Conservation (phyloP, 1,284 basidiomycete genomes). For the Ustilago vetiveriae region DNA sequence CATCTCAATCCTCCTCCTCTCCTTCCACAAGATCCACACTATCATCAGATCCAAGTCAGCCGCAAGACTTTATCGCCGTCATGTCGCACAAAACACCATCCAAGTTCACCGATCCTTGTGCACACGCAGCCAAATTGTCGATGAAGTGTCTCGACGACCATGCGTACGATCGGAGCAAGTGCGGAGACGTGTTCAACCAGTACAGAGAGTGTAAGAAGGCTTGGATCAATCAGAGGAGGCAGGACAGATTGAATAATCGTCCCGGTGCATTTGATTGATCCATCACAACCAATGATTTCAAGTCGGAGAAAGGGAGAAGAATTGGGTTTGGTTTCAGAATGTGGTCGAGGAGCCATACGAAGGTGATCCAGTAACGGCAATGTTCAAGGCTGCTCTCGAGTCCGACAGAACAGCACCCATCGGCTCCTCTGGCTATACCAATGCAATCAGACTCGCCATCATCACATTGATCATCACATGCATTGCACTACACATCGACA, state of each 20-base stretch:
- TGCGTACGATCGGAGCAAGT: slow-evolving; percentile 58
- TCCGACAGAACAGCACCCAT: too few species aligned
- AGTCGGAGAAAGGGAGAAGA: too few species aligned
- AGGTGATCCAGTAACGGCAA: too few species aligned
- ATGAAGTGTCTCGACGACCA: slow-evolving; percentile 65
- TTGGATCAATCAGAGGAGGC: slow-evolving; percentile 53
- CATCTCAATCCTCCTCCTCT: background rate
- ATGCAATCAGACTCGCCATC: too few species aligned
- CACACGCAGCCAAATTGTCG: slow-evolving; percentile 58
- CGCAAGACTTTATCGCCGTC: slow-evolving; percentile 50
- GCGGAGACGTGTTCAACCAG: slow-evolving; percentile 58
- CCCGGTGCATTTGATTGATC: slow-evolving; percentile 53
- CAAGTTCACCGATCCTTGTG: slow-evolving; percentile 63
- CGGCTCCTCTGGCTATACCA: too few species aligned
- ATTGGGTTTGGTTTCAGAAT: too few species aligned
- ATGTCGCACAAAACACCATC: slow-evolving; percentile 55
- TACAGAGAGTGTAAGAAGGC: slow-evolving; percentile 61
- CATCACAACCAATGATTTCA: too few species aligned
- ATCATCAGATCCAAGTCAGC: slow-evolving; percentile 17
- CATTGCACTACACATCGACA: background rate
- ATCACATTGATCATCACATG: too few species aligned
- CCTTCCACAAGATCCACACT: background rate
- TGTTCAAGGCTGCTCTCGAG: too few species aligned
- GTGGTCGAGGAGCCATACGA: too few species aligned
- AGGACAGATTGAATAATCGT: slow-evolving; percentile 47